Evolutionary conservation across 192 early-diverging fungal species (phyloP).

Genomic region (Radiomyces spectabilis): DNA sequence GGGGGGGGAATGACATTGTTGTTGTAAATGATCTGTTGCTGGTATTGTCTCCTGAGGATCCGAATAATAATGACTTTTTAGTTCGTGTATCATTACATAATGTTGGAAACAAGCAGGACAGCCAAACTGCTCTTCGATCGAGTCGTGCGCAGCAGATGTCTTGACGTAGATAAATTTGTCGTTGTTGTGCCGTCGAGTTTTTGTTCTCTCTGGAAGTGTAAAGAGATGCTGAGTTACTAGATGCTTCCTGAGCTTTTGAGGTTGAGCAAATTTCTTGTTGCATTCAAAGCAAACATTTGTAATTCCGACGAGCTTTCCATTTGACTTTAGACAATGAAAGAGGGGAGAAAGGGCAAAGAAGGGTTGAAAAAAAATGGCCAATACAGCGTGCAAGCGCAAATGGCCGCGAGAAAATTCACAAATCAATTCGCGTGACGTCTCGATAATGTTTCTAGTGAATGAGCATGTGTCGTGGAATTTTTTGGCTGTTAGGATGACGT

Average conservation of each 20-base stretch:
- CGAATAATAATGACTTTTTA: constrained; percentile 6
- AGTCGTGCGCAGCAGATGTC: background rate
- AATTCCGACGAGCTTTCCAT: background rate
- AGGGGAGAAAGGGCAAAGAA: background rate
- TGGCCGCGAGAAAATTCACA: background rate
- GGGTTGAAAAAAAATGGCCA: background rate
- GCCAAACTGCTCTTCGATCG: constrained; percentile 8
- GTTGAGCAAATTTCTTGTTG: background rate
- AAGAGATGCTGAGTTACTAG: background rate
- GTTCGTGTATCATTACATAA: background rate
- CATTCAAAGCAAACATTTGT: background rate
- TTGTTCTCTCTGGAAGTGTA: constrained; percentile 1
- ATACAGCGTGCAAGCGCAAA: no score
- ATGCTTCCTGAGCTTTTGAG: background rate
- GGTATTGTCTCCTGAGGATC: background rate
- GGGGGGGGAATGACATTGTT: background rate
- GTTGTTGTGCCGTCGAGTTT: background rate
- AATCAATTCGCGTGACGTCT: no score
- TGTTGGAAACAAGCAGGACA: constrained; percentile 7
- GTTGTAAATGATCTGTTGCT: background rate
- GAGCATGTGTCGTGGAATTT: no score
- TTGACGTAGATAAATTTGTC: background rate
- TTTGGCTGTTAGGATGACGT: no score
- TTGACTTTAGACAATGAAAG: background rate
- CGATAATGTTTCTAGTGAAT: no score